Conservation (phyloP, 176 grass and related monocot genomes). For the Cenchrus fungigraminus region DNA sequence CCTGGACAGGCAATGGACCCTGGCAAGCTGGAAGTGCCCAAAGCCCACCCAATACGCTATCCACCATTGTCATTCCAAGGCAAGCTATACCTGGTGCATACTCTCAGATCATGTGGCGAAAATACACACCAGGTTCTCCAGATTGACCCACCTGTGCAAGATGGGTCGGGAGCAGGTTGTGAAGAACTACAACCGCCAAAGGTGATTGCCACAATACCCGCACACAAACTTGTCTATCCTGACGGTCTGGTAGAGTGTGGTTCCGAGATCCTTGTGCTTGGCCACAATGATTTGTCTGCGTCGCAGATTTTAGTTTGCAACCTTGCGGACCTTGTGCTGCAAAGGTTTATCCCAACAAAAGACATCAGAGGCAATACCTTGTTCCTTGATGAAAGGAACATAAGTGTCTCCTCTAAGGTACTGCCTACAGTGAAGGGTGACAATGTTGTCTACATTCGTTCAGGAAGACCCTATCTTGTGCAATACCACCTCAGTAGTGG, state of each 20-base stretch:
- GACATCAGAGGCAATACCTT: constrained; percentile 17
- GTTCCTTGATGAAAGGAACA: neutral
- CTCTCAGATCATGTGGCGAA: neutral
- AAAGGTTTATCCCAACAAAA: constrained; percentile 9
- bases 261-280: constrained; percentile 20
- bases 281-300: too few relatives aligned
- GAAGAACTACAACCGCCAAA: neutral
- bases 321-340: constrained; percentile 6
- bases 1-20: neutral
- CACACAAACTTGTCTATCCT: neutral
- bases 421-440: constrained; percentile 7
- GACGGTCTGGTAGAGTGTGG: neutral
- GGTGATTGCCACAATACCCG: neutral
- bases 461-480: neutral
- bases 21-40: neutral
- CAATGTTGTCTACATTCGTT: neutral
- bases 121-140: neutral
- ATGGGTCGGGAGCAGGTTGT: neutral
- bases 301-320: constrained; percentile 9
- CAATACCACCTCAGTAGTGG: constrained; percentile 29
- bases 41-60: neutral
- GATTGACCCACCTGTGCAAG: neutral
- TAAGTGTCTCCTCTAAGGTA: constrained; percentile 23
- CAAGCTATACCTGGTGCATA: neutral
- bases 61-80: neutral